phyloP scores from a whole-genome alignment of 805 yeast genomes.

The Candida cerambycidarum region DNA sequence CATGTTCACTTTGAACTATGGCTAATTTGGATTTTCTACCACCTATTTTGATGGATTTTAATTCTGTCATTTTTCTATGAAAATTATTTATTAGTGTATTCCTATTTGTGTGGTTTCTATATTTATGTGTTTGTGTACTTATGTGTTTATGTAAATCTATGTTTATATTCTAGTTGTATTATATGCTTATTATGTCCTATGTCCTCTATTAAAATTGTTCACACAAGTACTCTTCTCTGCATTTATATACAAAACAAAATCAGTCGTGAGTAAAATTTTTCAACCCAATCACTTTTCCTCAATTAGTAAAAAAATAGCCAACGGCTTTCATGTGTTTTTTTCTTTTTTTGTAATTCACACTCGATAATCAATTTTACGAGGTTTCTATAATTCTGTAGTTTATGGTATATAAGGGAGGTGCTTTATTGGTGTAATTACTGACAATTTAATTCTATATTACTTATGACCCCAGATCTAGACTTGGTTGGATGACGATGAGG shows the following conservation, averaged over 20 bases:
- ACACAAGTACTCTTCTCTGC: not conserved
- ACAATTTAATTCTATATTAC: too few relatives aligned
- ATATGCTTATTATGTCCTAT: not conserved
- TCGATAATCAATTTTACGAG: too few relatives aligned
- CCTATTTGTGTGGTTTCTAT: not conserved
- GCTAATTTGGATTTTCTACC: slow-evolving; percentile 90
- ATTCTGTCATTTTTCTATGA: slow-evolving; percentile 1
- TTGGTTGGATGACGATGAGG: too few relatives aligned
- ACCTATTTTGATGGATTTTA: slow-evolving; percentile 51
- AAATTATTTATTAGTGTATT: not conserved
- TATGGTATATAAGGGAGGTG: too few relatives aligned
- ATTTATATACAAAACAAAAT: slow-evolving; percentile 2
- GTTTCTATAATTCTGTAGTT: too few relatives aligned
- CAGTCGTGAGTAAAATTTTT: slow-evolving; percentile 2
- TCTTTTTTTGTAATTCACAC: not conserved
- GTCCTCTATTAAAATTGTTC: not conserved
- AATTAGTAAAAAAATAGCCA: slow-evolving; percentile 5
- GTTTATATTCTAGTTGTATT: not conserved
- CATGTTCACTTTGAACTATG: slow-evolving; percentile 77
- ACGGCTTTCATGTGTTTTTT: slow-evolving; percentile 4
- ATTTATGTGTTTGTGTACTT: not conserved
- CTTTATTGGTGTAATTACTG: too few relatives aligned
- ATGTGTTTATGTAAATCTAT: too few relatives aligned
- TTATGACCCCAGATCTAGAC: too few relatives aligned
- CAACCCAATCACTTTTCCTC: slow-evolving; percentile 7